Conservation (phyloP, 1,284 basidiomycete genomes). For the Leccinum fallax region DNA sequence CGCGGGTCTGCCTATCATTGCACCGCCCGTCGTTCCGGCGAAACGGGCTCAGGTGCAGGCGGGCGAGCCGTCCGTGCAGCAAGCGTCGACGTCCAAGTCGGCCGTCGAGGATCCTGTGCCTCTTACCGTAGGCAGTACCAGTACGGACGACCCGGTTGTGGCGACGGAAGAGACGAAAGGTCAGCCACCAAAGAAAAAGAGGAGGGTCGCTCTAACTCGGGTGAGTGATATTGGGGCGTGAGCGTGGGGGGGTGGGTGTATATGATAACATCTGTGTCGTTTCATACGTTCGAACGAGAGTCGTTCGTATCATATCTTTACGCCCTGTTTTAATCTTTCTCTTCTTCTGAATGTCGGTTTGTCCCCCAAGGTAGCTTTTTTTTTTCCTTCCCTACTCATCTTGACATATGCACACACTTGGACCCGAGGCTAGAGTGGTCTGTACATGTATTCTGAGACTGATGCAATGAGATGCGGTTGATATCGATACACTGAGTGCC, state of each 20-base stretch:
- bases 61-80: constrained; percentile 54
- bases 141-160: constrained; percentile 14
- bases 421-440: not conserved
- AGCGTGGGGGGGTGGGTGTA: constrained; percentile 6
- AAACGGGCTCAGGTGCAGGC: constrained; percentile 40
- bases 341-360: constrained; percentile 14
- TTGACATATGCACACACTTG: constrained; percentile 13
- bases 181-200: constrained; percentile 84
- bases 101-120: constrained; percentile 15
- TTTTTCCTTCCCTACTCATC: constrained; percentile 1
- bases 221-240: constrained; percentile 60
- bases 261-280: constrained; percentile 6
- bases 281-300: constrained; percentile 4
- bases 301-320: constrained; percentile 16
- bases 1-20: constrained; percentile 41
- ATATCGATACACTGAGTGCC: constrained; percentile 9
- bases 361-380: constrained; percentile 5
- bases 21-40: constrained; percentile 48
- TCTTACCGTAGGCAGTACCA: constrained; percentile 14
- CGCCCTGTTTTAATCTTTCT: constrained; percentile 19
- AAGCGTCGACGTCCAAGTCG: constrained; percentile 44
- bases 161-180: constrained; percentile 31
- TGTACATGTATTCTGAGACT: constrained; percentile 25
- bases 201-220: constrained; percentile 78
- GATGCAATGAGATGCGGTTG: constrained; percentile 20